Conservation (phyloP, 768 basidiomycete genomes). For the Lentinus brumalis region DNA sequence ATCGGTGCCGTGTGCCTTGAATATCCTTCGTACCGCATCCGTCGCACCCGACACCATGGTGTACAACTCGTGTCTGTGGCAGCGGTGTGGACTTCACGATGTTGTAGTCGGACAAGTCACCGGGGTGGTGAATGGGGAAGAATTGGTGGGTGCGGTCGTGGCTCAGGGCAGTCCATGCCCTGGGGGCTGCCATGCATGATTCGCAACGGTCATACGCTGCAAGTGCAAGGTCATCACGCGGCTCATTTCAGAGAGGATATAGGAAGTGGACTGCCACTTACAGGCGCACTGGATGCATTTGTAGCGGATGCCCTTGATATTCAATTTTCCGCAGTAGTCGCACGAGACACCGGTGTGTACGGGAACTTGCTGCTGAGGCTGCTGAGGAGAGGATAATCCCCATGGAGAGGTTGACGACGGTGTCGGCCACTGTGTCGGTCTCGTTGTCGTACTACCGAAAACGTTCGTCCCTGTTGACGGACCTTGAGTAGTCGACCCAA, state of each 20-base stretch:
- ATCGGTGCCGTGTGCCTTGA: conserved; percentile 31
- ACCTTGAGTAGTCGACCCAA: too few species aligned
- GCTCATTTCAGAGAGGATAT: neutral
- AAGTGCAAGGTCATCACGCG: neutral
- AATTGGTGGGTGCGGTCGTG: conserved; percentile 18
- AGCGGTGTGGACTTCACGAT: conserved; percentile 1
- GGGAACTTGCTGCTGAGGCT: too few species aligned
- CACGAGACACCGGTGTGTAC: neutral
- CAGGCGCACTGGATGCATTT: conserved; percentile 25
- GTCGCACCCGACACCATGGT: conserved; percentile 64
- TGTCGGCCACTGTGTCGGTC: too few species aligned
- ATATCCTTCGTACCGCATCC: conserved; percentile 40
- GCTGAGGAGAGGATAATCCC: too few species aligned
- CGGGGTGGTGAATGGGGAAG: conserved; percentile 11
- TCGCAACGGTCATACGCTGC: conserved; percentile 22
- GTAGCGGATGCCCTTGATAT: conserved; percentile 20
- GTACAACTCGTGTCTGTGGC: conserved; percentile 26
- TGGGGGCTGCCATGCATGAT: conserved; percentile 14
- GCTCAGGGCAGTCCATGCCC: neutral
- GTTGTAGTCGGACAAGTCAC: conserved; percentile 3
- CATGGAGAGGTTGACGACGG: too few species aligned
- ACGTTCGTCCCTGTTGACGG: too few species aligned
- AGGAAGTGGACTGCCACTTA: neutral
- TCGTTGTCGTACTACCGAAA: too few species aligned
- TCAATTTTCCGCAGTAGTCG: neutral